phyloP scores from a whole-genome alignment of 345 rosid genomes.

The Brassica carinata region DNA sequence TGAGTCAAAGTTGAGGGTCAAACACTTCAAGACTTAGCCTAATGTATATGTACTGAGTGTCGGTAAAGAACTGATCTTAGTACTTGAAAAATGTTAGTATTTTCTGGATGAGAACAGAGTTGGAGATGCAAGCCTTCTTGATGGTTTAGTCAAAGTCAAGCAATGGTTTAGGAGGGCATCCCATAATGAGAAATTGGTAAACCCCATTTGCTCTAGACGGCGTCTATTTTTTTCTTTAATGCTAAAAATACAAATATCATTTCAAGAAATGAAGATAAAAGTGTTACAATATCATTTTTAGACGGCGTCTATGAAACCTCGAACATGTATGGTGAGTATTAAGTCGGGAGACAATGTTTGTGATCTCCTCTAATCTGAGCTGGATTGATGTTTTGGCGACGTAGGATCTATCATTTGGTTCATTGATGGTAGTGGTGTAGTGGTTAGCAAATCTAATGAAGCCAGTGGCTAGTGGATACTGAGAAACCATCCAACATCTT shows the following conservation, averaged over 20 bases:
- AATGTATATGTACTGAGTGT: background rate
- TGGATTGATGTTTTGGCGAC: constrained; percentile 49
- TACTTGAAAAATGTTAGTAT: constrained; percentile 34
- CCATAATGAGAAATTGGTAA: constrained; percentile 68
- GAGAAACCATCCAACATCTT: background rate
- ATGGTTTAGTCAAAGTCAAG: constrained; percentile 61
- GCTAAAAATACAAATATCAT: too few relatives aligned
- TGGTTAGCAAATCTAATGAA: background rate
- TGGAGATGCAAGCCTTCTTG: constrained; percentile 73
- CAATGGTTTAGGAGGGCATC: constrained; percentile 71
- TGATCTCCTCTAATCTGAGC: constrained; percentile 60
- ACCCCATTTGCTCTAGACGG: constrained; percentile 53
- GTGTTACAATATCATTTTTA: too few relatives aligned
- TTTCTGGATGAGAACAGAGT: constrained; percentile 76
- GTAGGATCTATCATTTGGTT: constrained; percentile 56
- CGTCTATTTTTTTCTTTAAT: too few relatives aligned
- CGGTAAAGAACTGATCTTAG: background rate
- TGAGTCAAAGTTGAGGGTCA: constrained; percentile 44
- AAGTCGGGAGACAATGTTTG: background rate
- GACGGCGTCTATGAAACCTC: constrained; percentile 53
- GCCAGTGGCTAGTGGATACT: background rate
- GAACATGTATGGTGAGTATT: constrained; percentile 58
- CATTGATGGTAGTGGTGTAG: background rate
- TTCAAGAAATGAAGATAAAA: too few relatives aligned
- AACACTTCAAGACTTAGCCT: constrained; percentile 32